A percentile compares a stretch with the other conserved stretches of the same genome.
Evolutionary conservation across 495 filamentous ascomycete genomes (phyloP).

Genomic region (Penicillium coffeae): DNA sequence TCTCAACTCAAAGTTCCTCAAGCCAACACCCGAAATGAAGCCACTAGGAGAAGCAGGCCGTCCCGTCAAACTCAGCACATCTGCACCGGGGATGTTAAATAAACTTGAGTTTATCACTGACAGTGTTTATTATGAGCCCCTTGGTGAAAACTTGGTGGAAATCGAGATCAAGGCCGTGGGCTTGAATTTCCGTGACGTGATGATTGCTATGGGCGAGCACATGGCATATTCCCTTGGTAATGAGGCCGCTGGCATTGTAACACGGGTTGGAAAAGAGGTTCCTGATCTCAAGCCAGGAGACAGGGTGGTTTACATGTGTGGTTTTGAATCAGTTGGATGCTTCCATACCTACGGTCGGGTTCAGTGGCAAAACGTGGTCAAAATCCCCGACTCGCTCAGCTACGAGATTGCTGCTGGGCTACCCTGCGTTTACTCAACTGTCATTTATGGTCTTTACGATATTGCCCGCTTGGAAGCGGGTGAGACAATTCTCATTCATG

Average conservation of each 20-base stretch:
- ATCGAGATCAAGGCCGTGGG: constrained; percentile 37
- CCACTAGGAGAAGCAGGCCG: constrained; percentile 3
- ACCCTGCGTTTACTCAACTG: not conserved
- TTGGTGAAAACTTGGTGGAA: constrained; percentile 22
- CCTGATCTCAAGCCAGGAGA: too few species aligned
- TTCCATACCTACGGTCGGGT: too few species aligned
- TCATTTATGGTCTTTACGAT: not conserved
- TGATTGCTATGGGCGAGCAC: not conserved
- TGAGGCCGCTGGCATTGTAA: not conserved
- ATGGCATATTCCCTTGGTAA: not conserved
- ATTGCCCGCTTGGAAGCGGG: not conserved
- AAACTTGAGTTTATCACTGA: not conserved
- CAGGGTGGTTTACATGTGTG: too few species aligned
- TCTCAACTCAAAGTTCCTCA: too few species aligned
- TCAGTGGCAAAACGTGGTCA: too few species aligned
- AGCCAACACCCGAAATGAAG: too few species aligned
- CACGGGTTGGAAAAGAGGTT: not conserved
- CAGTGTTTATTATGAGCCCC: not conserved
- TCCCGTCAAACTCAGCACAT: not conserved
- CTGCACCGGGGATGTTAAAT: not conserved
- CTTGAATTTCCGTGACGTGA: constrained; percentile 33
- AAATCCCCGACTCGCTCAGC: too few species aligned
- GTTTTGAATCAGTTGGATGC: too few species aligned
- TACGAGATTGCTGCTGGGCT: not conserved
- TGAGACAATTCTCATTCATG: constrained; percentile 11